Conservation (phyloP, 164 flowering plant species). For the Umbilicus rupestris region DNA sequence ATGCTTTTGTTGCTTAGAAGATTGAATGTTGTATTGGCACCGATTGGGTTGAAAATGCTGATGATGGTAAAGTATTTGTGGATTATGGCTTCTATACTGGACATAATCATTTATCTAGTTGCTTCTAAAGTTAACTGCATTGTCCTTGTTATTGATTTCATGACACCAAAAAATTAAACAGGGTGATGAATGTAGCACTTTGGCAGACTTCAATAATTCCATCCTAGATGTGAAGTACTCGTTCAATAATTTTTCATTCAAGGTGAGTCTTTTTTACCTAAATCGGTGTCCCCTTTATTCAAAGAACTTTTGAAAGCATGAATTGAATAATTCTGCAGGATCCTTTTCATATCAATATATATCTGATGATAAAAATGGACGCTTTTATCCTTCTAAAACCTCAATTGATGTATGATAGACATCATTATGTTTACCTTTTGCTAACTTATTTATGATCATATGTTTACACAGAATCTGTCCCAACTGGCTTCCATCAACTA, state of each 20-base stretch:
- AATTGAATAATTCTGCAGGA: not conserved
- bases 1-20: not conserved
- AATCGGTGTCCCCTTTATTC: not conserved
- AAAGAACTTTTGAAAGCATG: too few species aligned
- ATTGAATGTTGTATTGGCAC: not conserved
- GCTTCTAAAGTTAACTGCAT: too few species aligned
- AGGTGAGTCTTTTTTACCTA: constrained; percentile 38
- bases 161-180: constrained; percentile 16
- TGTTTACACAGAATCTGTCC: constrained; percentile 66
- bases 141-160: too few species aligned
- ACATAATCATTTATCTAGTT: too few species aligned
- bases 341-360: too few species aligned
- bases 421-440: not conserved
- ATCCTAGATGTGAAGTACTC: constrained; percentile 57
- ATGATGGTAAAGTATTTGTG: too few species aligned
- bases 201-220: constrained; percentile 62
- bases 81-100: too few species aligned
- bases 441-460: not conserved
- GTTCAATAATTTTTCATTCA: constrained; percentile 93
- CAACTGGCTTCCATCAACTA: constrained; percentile 96
- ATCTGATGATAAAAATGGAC: not conserved
- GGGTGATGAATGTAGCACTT: constrained; percentile 79
- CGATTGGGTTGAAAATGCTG: too few species aligned
- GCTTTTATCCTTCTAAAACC: not conserved
- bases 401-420: not conserved